Evolutionary conservation across 768 basidiomycete genomes (phyloP), one percentile per base, ranked within the genome.

Genomic region (Megacollybia marginata): DNA sequence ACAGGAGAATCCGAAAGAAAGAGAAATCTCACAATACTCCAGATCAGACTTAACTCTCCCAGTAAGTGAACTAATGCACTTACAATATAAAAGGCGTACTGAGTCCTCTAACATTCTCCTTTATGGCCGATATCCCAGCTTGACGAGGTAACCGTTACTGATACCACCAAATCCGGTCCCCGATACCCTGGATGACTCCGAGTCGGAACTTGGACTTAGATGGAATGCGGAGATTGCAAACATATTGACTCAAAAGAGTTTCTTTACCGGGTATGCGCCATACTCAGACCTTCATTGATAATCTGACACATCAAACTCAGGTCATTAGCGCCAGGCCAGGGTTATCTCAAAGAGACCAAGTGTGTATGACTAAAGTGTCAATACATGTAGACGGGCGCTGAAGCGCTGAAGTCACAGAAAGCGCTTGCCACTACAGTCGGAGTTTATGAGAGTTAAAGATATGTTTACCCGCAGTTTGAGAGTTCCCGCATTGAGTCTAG

Each of bases 1-100:
- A 85, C 75, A 20, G 88, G 88, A 9, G 83, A 88, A 65, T 91
- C 85, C 13, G 88, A 88, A 73, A 91, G 89, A 64, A 79, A 79
- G 65, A 88, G 74, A 11, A 28, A 55, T 7, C 55, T 48, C 28
- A 54, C 51, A 19, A 55, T 43, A 6, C 54, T 35, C 57, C 57
- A 58, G 0, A 43, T 38, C 52, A 58, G 55, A 6, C 54, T 58
- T 2, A 52, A 40, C 15, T 23, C 44, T 19, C 57, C 57, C 15
- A 58, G 54, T 18, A 40, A 58, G 55, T 40, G 55, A 58, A 6
- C 23, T 28, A 3, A 32, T 16, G 13, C 7, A 33, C 23, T 23
- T 9, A 31, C 31, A 9, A 23, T 10, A 9, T 43, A 48, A 33
- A 43, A 52, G 51, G 54, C 54, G 42, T 57, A 57, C 34, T 57